These are phyloP conservation scores for Euphorbia schlechtendalii DNA, from an alignment of 441 rosid genomes.

Conservation along the genomic window DNA sequence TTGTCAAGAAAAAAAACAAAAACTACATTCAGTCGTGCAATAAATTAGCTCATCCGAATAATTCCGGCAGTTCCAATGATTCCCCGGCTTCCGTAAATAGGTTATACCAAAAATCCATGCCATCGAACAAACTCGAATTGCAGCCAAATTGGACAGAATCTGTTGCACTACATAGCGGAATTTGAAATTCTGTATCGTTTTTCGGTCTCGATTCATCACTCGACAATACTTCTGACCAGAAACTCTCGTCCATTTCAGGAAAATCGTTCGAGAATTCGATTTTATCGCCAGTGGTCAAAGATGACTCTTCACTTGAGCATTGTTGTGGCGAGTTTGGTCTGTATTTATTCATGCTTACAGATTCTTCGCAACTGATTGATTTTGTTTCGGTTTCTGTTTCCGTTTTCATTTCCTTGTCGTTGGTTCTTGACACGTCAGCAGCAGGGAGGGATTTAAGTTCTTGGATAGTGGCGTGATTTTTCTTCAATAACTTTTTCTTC, in stretches of 20 bases:
- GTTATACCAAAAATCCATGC: slow-evolving; percentile 37
- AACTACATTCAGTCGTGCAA: slow-evolving; percentile 1
- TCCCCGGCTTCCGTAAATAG: slow-evolving; percentile 32
- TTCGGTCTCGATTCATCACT: slow-evolving; percentile 24
- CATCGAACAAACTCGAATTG: slow-evolving; percentile 17
- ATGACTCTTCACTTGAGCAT: slow-evolving; percentile 29
- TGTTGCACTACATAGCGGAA: not conserved
- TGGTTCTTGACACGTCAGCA: not conserved
- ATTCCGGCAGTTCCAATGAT: slow-evolving; percentile 22
- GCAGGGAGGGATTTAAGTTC: slow-evolving; percentile 7
- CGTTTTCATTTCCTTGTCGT: no score
- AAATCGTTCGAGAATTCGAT: slow-evolving; percentile 16
- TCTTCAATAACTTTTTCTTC: slow-evolving; percentile 50
- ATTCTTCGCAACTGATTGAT: not conserved
- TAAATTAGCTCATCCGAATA: slow-evolving; percentile 13
- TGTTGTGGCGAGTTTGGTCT: slow-evolving; percentile 17
- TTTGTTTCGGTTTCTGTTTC: not conserved
- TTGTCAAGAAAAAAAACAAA: not conserved
- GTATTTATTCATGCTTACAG: not conserved
- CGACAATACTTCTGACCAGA: slow-evolving; percentile 47
- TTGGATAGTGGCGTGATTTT: not conserved
- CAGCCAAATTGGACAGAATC: slow-evolving; percentile 16
- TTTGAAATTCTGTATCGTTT: slow-evolving; percentile 13
- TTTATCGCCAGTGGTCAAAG: slow-evolving; percentile 26
- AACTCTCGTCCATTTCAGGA: slow-evolving; percentile 34